Evolutionary conservation across 169 alveolate species (phyloP).

Genomic region (Theileria equi): DNA sequence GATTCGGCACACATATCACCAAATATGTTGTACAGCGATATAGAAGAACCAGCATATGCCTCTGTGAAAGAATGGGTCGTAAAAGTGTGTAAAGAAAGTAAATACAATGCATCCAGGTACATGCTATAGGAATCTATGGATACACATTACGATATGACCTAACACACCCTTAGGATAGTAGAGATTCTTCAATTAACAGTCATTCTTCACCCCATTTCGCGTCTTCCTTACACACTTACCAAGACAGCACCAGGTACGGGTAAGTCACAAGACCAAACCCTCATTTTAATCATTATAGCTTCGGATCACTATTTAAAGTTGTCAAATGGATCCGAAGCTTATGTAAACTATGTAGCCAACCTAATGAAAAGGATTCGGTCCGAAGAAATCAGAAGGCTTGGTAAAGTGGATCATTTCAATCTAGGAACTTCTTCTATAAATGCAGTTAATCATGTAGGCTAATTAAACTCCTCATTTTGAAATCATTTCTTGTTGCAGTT

Average conservation of each 20-base stretch:
- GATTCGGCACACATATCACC: constrained; percentile 11
- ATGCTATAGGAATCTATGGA: too few species aligned
- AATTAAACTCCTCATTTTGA: not conserved
- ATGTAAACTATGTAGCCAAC: constrained; percentile 6
- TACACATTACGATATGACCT: too few species aligned
- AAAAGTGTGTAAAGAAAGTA: constrained; percentile 25
- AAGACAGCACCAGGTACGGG: too few species aligned
- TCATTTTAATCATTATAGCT: too few species aligned
- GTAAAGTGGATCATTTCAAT: not conserved
- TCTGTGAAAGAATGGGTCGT: constrained; percentile 9
- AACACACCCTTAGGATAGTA: constrained; percentile 5
- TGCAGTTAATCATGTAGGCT: constrained; percentile 2
- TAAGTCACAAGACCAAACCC: too few species aligned
- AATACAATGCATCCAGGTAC: constrained; percentile 18
- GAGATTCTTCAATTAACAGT: constrained; percentile 21
- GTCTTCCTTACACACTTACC: too few species aligned
- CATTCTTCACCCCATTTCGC: constrained; percentile 17
- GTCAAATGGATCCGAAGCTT: constrained; percentile 5
- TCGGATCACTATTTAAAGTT: too few species aligned
- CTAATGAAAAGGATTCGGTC: constrained; percentile 1
- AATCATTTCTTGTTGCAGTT: too few species aligned
- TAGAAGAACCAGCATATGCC: constrained; percentile 4
- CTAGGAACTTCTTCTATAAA: not conserved
- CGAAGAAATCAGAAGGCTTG: constrained; percentile 15
- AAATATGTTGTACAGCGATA: not conserved